Evolutionary conservation across 805 yeast genomes (phyloP).

Genomic region (Scheffersomyces coipomensis): DNA sequence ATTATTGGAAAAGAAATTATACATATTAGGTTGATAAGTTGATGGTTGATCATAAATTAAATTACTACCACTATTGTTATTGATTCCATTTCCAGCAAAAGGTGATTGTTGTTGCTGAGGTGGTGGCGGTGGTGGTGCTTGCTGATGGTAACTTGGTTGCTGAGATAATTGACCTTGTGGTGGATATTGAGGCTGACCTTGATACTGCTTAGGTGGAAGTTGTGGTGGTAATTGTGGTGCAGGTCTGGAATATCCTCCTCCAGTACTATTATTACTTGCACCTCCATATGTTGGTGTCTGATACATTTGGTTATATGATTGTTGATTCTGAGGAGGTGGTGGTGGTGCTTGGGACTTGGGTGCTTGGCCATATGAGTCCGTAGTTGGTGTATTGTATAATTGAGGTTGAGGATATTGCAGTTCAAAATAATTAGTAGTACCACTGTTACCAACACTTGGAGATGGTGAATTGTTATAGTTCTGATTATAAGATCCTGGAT

Average conservation of each 20-base stretch:
- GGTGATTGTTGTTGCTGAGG: not conserved
- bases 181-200: not conserved
- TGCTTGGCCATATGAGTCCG: not conserved
- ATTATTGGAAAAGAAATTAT: constrained; percentile 35
- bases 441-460: not conserved
- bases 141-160: not conserved
- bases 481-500: not conserved
- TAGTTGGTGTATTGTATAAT: constrained; percentile 2
- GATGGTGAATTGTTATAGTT: not conserved
- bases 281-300: not conserved
- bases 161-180: not conserved
- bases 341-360: constrained; percentile 3
- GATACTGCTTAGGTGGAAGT: not conserved
- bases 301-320: no score
- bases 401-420: constrained; percentile 6
- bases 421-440: not conserved
- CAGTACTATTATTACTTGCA: not conserved
- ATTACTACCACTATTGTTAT: constrained; percentile 5
- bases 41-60: constrained; percentile 40
- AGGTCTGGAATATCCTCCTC: constrained; percentile 5
- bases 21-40: constrained; percentile 46
- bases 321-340: not conserved
- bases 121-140: not conserved
- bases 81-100: not conserved
- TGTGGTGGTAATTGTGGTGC: constrained; percentile 10